Evolutionary conservation across 805 yeast species (phyloP).

Genomic region (Cyberlindnera veronae): DNA sequence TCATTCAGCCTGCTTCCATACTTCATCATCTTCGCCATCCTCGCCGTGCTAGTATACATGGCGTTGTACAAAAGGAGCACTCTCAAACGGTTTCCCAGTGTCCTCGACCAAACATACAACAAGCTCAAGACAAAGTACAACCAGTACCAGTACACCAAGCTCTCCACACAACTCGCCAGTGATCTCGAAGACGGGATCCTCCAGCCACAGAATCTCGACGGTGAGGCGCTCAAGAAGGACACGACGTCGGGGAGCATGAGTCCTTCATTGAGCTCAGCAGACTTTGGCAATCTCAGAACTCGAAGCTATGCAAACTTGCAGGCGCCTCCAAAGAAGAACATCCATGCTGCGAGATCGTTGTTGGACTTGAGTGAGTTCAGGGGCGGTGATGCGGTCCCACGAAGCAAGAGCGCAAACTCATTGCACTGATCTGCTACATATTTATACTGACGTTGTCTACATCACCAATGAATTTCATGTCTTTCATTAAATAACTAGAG

Average conservation of each 20-base stretch:
- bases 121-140: constrained; percentile 17
- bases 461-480: background rate
- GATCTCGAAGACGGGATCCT: constrained; percentile 25
- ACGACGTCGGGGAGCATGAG: constrained; percentile 22
- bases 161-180: constrained; percentile 17
- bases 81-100: constrained; percentile 16
- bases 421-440: background rate
- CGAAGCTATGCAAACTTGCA: constrained; percentile 25
- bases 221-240: constrained; percentile 2
- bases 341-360: constrained; percentile 16
- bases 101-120: constrained; percentile 12
- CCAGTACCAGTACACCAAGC: constrained; percentile 20
- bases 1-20: constrained; percentile 10
- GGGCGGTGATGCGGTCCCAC: constrained; percentile 3
- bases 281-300: constrained; percentile 21
- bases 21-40: constrained; percentile 3
- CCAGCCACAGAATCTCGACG: constrained; percentile 7
- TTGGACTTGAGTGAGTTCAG: constrained; percentile 23
- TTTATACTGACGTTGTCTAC: background rate
- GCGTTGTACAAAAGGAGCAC: constrained; percentile 11
- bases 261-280: constrained; percentile 19
- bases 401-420: constrained; percentile 7
- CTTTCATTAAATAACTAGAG: background rate
- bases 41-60: constrained; percentile 7
- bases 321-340: constrained; percentile 14